Percentiles rank a stretch among this genome's conserved stretches.
These are phyloP conservation scores for Arthrobotrys sphaeroides DNA, from an alignment of 2,329 filamentous ascomycete genomes.

Conservation along the genomic window DNA sequence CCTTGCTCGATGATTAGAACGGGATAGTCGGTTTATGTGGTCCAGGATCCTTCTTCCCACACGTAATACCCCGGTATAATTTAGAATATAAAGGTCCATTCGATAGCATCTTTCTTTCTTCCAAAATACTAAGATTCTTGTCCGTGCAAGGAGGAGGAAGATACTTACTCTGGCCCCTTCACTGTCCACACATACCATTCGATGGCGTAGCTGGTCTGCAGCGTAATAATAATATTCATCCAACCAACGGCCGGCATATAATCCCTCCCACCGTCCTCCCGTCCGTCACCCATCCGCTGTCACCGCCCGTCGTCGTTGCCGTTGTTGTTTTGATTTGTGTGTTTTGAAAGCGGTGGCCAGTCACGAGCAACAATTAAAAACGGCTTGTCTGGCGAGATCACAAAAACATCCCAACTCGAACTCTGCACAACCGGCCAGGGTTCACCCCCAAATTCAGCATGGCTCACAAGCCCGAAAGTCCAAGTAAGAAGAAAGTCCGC, in stretches of 20 bases:
- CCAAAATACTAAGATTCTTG: neutral
- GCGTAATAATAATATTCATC: too few species aligned
- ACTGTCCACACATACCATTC: neutral
- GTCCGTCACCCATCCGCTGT: too few species aligned
- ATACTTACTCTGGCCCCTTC: slow-evolving; percentile 22
- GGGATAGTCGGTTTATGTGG: slow-evolving; percentile 7
- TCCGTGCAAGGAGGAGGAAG: slow-evolving; percentile 27
- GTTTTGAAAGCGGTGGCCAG: slow-evolving; percentile 35
- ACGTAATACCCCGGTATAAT: slow-evolving; percentile 35
- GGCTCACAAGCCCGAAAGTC: slow-evolving; percentile 26
- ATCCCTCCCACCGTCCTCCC: neutral
- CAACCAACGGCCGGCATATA: neutral
- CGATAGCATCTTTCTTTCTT: slow-evolving; percentile 10
- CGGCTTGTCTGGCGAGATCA: slow-evolving; percentile 11
- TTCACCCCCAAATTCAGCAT: slow-evolving; percentile 37
- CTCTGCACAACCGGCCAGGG: slow-evolving; percentile 32
- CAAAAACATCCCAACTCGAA: slow-evolving; percentile 39
- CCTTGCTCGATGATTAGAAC: slow-evolving; percentile 4
- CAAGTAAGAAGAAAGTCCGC: slow-evolving; percentile 23
- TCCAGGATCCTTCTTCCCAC: slow-evolving; percentile 37
- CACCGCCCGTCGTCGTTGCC: slow-evolving; percentile 4
- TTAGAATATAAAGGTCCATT: slow-evolving; percentile 21
- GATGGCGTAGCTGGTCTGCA: slow-evolving; percentile 21
- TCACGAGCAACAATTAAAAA: slow-evolving; percentile 35
- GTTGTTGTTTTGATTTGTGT: slow-evolving; percentile 27